Conservation (phyloP, 2,329 filamentous ascomycete species). For the Polytolypa hystricis region DNA sequence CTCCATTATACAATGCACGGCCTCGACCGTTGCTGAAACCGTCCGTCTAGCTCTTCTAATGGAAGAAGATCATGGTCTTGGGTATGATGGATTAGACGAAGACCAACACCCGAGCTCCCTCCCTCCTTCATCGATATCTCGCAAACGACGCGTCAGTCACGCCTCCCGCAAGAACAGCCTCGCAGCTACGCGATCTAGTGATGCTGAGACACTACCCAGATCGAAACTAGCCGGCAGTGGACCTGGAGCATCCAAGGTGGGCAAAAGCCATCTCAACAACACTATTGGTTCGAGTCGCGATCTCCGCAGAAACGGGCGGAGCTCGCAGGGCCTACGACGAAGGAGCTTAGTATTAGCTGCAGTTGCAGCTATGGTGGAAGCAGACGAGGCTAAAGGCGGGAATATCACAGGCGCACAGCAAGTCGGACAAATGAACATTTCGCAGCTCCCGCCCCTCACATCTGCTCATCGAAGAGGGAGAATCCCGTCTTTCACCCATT, state of each 20-base stretch:
- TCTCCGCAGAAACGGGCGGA: conserved; percentile 1
- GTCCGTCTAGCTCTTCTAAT: conserved; percentile 26
- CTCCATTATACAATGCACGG: conserved; percentile 29
- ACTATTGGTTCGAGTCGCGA: conserved; percentile 1
- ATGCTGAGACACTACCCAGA: background rate
- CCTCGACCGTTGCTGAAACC: conserved; percentile 24
- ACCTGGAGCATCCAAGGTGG: background rate
- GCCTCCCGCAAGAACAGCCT: background rate
- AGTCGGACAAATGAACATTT: too few species aligned
- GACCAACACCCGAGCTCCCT: conserved; percentile 13
- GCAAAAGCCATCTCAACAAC: background rate
- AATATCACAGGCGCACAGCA: too few species aligned
- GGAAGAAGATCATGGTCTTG: conserved; percentile 13
- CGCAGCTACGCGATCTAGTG: background rate
- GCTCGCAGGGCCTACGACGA: conserved; percentile 9
- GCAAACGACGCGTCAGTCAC: background rate
- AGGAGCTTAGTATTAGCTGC: conserved; percentile 13
- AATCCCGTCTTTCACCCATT: too few species aligned
- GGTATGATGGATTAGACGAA: conserved; percentile 7
- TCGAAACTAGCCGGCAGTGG: background rate
- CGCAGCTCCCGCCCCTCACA: too few species aligned
- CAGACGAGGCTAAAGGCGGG: too few species aligned
- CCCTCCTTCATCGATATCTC: conserved; percentile 4
- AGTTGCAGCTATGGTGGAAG: conserved; percentile 12
- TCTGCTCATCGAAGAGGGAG: too few species aligned